phyloP scores from a whole-genome alignment of 2,329 filamentous ascomycete genomes.

The Aureobasidium musti region DNA sequence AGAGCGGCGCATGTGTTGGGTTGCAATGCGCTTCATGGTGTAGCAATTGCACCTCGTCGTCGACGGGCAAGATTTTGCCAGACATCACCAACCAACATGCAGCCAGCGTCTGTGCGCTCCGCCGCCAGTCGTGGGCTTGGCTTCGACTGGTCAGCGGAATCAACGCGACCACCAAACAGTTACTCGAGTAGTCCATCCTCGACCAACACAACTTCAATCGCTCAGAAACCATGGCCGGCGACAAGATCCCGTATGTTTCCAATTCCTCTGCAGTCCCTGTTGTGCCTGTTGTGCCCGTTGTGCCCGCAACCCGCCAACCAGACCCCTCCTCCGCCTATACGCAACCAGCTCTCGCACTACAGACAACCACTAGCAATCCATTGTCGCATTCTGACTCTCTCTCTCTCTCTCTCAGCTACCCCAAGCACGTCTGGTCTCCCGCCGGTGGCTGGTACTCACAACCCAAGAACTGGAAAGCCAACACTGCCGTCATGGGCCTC shows the following conservation, averaged over 20 bases:
- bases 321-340: background rate
- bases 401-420: slow-evolving; percentile 66
- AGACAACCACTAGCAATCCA: background rate
- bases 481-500: slow-evolving; percentile 75
- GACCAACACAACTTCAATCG: background rate
- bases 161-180: background rate
- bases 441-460: slow-evolving; percentile 97
- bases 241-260: slow-evolving; percentile 66
- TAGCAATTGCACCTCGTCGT: slow-evolving; percentile 21
- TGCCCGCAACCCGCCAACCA: background rate
- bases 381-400: background rate
- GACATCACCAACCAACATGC: background rate
- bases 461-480: slow-evolving; percentile 90
- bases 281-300: background rate
- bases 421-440: slow-evolving; percentile 99
- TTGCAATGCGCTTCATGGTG: slow-evolving; percentile 23
- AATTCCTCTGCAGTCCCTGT: background rate
- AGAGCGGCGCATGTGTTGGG: slow-evolving; percentile 18
- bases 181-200: background rate
- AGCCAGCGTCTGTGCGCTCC: background rate
- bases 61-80: slow-evolving; percentile 24
- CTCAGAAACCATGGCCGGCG: slow-evolving; percentile 54
- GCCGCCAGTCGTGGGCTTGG: background rate
- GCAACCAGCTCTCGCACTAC: background rate
- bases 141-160: background rate